Percentiles rank a stretch among this genome's conserved stretches.
phyloP scores from a whole-genome alignment of 176 grass and related monocot species.

The Rhynchospora pubera region DNA sequence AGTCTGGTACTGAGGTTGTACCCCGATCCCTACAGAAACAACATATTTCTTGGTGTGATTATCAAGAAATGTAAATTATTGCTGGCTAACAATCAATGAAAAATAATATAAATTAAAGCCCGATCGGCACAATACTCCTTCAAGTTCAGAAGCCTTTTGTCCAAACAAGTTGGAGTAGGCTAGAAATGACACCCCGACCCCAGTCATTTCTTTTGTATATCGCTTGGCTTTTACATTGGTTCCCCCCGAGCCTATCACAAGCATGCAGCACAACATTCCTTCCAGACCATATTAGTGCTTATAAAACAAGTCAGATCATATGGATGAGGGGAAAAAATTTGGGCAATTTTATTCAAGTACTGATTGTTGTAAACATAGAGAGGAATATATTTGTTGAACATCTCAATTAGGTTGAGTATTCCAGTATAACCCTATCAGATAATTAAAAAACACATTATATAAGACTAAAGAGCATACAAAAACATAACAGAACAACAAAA shows the following conservation, averaged over 20 bases:
- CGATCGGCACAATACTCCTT: not conserved
- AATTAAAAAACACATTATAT: not conserved
- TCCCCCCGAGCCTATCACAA: too few relatives aligned
- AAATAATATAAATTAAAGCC: not conserved
- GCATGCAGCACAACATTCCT: not conserved
- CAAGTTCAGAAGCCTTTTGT: too few relatives aligned
- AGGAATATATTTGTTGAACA: conserved; percentile 29
- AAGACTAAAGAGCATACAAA: conserved; percentile 18
- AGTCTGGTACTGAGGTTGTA: too few relatives aligned
- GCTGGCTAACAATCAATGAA: too few relatives aligned
- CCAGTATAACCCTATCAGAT: conserved; percentile 37
- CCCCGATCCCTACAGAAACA: too few relatives aligned
- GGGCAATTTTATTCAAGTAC: conserved; percentile 23
- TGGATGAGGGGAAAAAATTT: not conserved
- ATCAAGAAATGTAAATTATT: too few relatives aligned
- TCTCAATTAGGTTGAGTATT: conserved; percentile 37
- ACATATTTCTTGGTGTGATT: too few relatives aligned
- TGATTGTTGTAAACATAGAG: conserved; percentile 47
- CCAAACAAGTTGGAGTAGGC: too few relatives aligned
- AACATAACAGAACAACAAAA: conserved; percentile 10
- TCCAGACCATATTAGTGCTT: not conserved
- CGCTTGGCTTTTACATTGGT: too few relatives aligned
- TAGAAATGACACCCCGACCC: too few relatives aligned
- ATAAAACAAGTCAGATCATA: not conserved
- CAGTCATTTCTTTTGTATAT: too few relatives aligned